A percentile compares a stretch with the other conserved stretches of the same genome.
phyloP scores from a whole-genome alignment of 1,139 yeast species.

The Eremothecium gossypii region DNA sequence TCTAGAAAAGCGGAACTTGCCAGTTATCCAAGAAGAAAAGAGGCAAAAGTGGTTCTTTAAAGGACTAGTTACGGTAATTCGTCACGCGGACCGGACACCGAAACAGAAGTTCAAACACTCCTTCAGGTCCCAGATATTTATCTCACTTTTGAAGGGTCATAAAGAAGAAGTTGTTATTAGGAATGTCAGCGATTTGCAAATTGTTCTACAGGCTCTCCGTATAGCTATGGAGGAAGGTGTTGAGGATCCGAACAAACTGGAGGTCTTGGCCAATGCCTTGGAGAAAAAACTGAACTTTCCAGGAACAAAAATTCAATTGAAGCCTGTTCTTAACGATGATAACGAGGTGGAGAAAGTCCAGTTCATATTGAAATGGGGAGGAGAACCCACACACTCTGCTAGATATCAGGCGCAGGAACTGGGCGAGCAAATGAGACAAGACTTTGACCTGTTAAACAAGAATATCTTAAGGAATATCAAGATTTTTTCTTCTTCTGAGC shows the following conservation, averaged over 20 bases:
- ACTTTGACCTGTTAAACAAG: constrained; percentile 74
- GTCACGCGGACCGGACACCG: constrained; percentile 99
- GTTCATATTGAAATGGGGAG: constrained; percentile 96
- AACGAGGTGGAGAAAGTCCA: constrained; percentile 90
- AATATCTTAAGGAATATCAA: constrained; percentile 71
- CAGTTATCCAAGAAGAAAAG: constrained; percentile 50
- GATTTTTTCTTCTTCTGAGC: constrained; percentile 85
- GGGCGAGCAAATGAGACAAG: constrained; percentile 93
- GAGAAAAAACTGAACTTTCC: constrained; percentile 86
- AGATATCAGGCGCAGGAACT: constrained; percentile 88
- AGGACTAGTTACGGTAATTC: constrained; percentile 81
- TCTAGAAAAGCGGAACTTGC: constrained; percentile 26
- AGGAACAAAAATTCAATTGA: constrained; percentile 93
- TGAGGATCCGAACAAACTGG: constrained; percentile 72
- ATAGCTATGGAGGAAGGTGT: constrained; percentile 68
- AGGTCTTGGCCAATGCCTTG: constrained; percentile 69
- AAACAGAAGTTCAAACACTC: constrained; percentile 96
- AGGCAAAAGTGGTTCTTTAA: constrained; percentile 96
- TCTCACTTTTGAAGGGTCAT: constrained; percentile 84
- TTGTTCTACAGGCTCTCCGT: constrained; percentile 76
- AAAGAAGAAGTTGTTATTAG: constrained; percentile 93
- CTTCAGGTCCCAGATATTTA: constrained; percentile 77
- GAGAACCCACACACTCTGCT: constrained; percentile 98
- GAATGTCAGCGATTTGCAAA: constrained; percentile 74
- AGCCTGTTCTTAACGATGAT: constrained; percentile 67